Base-by-base conservation (phyloP, 805 yeast genomes). In the Saccharomycopsis vini region DNA sequence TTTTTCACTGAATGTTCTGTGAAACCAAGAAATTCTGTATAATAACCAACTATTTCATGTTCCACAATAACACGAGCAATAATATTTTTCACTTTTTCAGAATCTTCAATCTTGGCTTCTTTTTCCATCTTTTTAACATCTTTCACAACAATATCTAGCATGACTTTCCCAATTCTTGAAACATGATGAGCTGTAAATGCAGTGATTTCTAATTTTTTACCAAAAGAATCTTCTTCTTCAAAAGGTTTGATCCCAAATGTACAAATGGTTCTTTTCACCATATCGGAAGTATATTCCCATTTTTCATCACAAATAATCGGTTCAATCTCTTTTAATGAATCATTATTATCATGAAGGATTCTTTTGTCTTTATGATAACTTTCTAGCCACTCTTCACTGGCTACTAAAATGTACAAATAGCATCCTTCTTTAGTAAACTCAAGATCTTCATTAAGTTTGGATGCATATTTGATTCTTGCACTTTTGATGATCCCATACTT, bases 151-250 rank as follows among this genome's bases (percentile, higher is more conserved):
- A 50, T 59, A 47, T 10, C 23, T 7, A 45, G 26, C 26, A 62
- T 42, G 3, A 44, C 42, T 1, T 68, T 54, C 3, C 68, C 72
- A 10, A 62, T 42, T n/a, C 58, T 55, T 18, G 71, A 69, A 52
- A 5, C n/a, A 7, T 66, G 61, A 45, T 71, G 74, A 0, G 82
- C 73, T 0, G 79, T 69, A 47, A 72, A 69, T 5, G 71, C 72
- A 0, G 82, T 75, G 9, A 77, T 42, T 50, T 73, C 79, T 35
- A 59, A 56, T n/a, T 55, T 54, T 12, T 33, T 40, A 2, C 50
- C 52, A 38, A 21, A 45, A 2, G 43, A 23, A 3, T 47, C 53
- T 3, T 50, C 46, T 32, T 42, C 32, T 1, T 42, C 37, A 6
- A 36, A 47, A 12, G 62, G 61, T 44, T 62, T 68, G 21, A 62